A percentile compares a stretch with the other conserved stretches of the same genome.
Evolutionary conservation across 768 basidiomycete genomes (phyloP).

Genomic region (Lentinula boryana): DNA sequence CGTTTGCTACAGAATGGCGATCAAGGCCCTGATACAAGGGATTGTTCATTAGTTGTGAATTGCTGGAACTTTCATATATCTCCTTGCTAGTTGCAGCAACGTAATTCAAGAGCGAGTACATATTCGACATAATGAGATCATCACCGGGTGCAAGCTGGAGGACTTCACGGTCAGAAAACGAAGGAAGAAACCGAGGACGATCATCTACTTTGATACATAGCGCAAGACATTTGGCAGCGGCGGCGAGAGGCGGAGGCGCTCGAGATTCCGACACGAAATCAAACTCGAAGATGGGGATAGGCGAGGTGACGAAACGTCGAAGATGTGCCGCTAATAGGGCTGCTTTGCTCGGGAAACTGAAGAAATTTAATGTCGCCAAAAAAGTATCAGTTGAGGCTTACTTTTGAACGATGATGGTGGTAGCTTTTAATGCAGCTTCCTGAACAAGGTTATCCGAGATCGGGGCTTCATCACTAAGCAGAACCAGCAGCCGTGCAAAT

Average conservation of each 20-base stretch:
- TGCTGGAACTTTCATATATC: constrained; percentile 45
- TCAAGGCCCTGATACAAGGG: constrained; percentile 39
- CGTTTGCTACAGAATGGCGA: constrained; percentile 45
- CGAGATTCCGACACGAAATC: constrained; percentile 71
- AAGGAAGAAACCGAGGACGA: not conserved
- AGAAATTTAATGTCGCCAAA: not conserved
- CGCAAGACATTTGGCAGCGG: constrained; percentile 87
- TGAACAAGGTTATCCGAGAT: constrained; percentile 81
- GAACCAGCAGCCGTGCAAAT: constrained; percentile 59
- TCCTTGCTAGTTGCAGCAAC: constrained; percentile 83
- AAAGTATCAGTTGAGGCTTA: constrained; percentile 22
- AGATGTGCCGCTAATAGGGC: constrained; percentile 69
- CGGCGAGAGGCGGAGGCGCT: constrained; percentile 71
- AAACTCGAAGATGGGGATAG: constrained; percentile 82
- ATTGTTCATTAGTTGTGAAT: constrained; percentile 34
- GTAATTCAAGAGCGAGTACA: constrained; percentile 94
- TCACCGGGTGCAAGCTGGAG: constrained; percentile 75
- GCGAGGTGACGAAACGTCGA: constrained; percentile 83
- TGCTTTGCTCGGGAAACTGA: constrained; percentile 79
- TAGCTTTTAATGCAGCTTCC: constrained; percentile 84
- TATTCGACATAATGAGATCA: constrained; percentile 87
- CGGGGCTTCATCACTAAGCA: constrained; percentile 78
- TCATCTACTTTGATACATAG: constrained; percentile 74
- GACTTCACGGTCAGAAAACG: not conserved
- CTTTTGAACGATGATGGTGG: constrained; percentile 82